A percentile compares a stretch with the other conserved stretches of the same genome.
Conservation (phyloP, 176 grass and related monocot species). For the Hordeum marinum region DNA sequence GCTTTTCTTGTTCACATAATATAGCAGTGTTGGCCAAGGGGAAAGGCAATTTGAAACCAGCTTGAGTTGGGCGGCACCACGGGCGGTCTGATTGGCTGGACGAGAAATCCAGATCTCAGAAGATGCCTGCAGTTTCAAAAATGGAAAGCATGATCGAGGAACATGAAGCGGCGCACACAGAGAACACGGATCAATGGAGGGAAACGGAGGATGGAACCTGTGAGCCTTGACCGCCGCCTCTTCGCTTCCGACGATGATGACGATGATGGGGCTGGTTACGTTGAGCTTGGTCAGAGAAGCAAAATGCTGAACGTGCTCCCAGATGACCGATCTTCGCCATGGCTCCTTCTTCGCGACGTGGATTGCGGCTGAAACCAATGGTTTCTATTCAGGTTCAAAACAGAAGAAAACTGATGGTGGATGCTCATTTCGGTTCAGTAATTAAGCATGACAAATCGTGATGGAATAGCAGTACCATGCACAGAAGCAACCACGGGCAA, state of each 20-base stretch:
- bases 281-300: conserved; percentile 47
- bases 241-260: conserved; percentile 81
- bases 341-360: conserved; percentile 63
- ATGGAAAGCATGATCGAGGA: background rate
- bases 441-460: background rate
- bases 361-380: conserved; percentile 57
- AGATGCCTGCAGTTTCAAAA: conserved; percentile 50
- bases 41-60: conserved; percentile 32
- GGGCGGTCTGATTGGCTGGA: conserved; percentile 82
- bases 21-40: too few species aligned
- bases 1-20: background rate
- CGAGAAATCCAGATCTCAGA: conserved; percentile 85
- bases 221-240: conserved; percentile 61
- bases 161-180: background rate
- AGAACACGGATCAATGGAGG: too few species aligned
- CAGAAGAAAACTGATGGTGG: background rate
- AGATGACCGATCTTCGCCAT: conserved; percentile 70
- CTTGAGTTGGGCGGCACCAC: conserved; percentile 85
- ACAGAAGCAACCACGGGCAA: conserved; percentile 78
- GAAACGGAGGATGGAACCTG: conserved; percentile 44
- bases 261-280: conserved; percentile 89
- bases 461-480: conserved; percentile 45
- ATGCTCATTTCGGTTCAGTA: background rate
- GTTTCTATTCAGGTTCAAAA: background rate
- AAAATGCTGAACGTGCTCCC: conserved; percentile 81